phyloP scores from a whole-genome alignment of 768 basidiomycete species.

The Tulasnella sp. region DNA sequence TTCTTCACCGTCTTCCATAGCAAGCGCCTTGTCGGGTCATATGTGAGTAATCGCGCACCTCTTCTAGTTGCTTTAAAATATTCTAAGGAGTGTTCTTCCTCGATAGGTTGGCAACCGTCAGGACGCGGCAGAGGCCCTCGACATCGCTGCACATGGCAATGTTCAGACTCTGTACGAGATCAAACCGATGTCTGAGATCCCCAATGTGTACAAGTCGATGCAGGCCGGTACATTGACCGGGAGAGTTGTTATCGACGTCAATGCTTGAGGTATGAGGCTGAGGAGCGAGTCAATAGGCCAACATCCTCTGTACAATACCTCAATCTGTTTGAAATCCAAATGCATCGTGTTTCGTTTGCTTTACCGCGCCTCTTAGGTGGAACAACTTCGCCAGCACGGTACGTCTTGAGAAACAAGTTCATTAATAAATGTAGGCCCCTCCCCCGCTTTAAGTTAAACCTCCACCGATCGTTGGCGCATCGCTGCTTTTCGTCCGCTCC shows the following conservation, averaged over 20 bases:
- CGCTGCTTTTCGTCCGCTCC: no score
- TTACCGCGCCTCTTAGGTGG: no score
- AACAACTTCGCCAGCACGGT: no score
- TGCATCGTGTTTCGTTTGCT: no score
- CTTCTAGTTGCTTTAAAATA: slow-evolving; percentile 35
- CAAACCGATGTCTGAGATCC: slow-evolving; percentile 32
- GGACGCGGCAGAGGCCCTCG: slow-evolving; percentile 71
- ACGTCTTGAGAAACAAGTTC: no score
- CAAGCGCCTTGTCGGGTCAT: slow-evolving; percentile 30
- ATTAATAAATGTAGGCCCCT: no score
- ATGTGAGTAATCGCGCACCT: slow-evolving; percentile 39
- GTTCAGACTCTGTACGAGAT: slow-evolving; percentile 49
- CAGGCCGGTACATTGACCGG: slow-evolving; percentile 38
- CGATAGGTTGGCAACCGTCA: slow-evolving; percentile 50
- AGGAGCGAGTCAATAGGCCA: no score
- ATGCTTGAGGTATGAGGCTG: no score
- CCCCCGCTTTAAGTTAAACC: no score
- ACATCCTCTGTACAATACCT: no score
- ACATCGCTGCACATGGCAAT: slow-evolving; percentile 58
- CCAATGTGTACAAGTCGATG: slow-evolving; percentile 34
- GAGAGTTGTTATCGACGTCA: slow-evolving; percentile 22
- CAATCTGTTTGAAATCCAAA: no score
- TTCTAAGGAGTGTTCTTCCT: slow-evolving; percentile 1
- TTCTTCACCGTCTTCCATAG: slow-evolving; percentile 29
- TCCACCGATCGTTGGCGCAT: no score